Conservation (phyloP, 495 filamentous ascomycete genomes). For the Xylaria scruposa region DNA sequence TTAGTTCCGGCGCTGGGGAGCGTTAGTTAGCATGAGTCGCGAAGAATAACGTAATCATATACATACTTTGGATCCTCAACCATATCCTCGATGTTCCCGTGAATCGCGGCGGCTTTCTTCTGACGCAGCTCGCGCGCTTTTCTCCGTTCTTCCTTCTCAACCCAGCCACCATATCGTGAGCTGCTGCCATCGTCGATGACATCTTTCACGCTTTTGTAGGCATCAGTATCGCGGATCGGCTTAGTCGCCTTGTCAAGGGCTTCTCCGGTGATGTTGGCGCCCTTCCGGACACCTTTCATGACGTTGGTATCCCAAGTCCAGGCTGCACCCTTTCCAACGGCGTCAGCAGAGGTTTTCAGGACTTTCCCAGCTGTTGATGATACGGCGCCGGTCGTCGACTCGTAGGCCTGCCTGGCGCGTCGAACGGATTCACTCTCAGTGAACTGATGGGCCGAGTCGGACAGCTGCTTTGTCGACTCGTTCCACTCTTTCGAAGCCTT, state of each 20-base stretch:
- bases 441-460: conserved; percentile 85
- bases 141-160: conserved; percentile 91
- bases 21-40: conserved; percentile 36
- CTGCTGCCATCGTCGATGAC: conserved; percentile 97
- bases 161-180: conserved; percentile 93
- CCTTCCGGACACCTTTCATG: conserved; percentile 89
- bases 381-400: conserved; percentile 77
- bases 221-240: conserved; percentile 91
- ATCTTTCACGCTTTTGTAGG: conserved; percentile 91
- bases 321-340: conserved; percentile 83
- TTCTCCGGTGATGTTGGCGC: conserved; percentile 81
- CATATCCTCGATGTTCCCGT: conserved; percentile 59
- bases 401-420: conserved; percentile 83
- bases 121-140: conserved; percentile 77
- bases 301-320: conserved; percentile 98
- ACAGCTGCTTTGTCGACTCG: conserved; percentile 93
- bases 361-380: conserved; percentile 75
- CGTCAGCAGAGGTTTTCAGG: conserved; percentile 83
- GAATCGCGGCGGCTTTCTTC: conserved; percentile 51
- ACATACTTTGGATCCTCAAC: conserved; percentile 86
- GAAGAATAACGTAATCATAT: conserved; percentile 3
- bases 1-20: conserved; percentile 82
- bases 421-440: conserved; percentile 93
- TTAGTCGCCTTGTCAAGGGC: conserved; percentile 91
- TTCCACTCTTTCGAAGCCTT: conserved; percentile 99